phyloP scores from a whole-genome alignment of 441 rosid genomes.

The Isatis lusitanica region DNA sequence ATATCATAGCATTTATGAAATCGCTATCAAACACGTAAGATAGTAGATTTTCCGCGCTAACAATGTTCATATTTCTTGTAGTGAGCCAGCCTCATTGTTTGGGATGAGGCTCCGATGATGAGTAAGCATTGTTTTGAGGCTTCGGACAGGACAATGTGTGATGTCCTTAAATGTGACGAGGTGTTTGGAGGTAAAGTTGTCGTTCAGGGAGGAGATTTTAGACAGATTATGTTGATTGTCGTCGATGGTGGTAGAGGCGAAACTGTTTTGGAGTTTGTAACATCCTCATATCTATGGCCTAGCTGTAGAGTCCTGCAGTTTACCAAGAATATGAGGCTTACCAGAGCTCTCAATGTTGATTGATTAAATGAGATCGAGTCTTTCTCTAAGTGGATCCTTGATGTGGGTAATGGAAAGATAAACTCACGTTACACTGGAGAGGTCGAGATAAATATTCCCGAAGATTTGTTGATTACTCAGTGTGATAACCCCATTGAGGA shows the following conservation, averaged over 20 bases:
- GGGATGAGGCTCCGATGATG: background rate
- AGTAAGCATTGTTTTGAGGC: background rate
- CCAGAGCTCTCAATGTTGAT: background rate
- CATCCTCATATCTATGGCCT: background rate
- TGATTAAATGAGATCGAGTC: background rate
- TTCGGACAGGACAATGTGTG: background rate
- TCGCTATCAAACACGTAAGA: too few species aligned
- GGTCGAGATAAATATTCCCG: background rate
- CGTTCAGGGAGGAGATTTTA: background rate
- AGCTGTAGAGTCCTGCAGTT: background rate
- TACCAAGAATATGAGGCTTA: background rate
- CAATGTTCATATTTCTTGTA: too few species aligned
- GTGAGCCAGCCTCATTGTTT: background rate
- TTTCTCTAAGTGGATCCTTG: background rate
- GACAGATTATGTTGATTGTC: background rate
- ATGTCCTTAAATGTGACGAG: background rate
- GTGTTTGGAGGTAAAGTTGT: background rate
- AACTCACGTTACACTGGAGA: background rate
- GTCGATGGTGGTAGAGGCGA: background rate
- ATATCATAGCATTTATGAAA: too few species aligned
- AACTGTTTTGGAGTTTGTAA: background rate
- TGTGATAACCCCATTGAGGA: too few species aligned
- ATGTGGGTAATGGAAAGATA: background rate
- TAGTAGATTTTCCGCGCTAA: too few species aligned
- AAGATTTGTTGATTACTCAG: background rate